Evolutionary conservation across 768 basidiomycete species (phyloP).

Genomic region (Tremella yokohamensis): DNA sequence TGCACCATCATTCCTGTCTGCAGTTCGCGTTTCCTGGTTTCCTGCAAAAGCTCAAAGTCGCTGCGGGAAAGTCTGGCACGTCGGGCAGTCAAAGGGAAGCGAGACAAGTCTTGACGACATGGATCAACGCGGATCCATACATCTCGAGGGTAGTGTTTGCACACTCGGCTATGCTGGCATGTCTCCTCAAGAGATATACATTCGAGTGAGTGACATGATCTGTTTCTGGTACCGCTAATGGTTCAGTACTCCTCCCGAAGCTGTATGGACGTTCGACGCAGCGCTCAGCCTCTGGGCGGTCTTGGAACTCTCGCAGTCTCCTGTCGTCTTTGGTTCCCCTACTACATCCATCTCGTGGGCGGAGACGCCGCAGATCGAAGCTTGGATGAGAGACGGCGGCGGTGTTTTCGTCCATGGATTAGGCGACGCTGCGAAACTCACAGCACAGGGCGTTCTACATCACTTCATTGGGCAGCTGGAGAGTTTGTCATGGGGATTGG

Average conservation of each 20-base stretch:
- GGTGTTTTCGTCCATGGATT: constrained; percentile 12
- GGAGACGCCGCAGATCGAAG: neutral
- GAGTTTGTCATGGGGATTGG: constrained; percentile 16
- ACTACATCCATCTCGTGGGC: constrained; percentile 8
- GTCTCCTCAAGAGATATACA: constrained; percentile 12
- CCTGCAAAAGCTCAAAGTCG: constrained; percentile 16
- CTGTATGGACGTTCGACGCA: constrained; percentile 15
- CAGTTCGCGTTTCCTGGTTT: constrained; percentile 12
- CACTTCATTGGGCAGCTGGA: constrained; percentile 7
- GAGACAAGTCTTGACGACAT: neutral
- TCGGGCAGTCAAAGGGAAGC: constrained; percentile 3
- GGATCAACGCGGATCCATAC: constrained; percentile 5
- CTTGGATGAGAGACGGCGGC: constrained; percentile 10
- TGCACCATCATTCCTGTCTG: constrained; percentile 16
- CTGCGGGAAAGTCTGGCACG: constrained; percentile 22
- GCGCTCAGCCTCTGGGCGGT: constrained; percentile 15
- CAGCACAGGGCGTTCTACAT: neutral
- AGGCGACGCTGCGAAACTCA: constrained; percentile 8
- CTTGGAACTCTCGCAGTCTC: constrained; percentile 1
- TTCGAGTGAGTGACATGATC: constrained; percentile 12
- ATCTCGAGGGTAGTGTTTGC: constrained; percentile 9
- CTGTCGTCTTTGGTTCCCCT: neutral
- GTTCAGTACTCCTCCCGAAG: constrained; percentile 13
- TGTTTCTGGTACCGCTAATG: neutral
- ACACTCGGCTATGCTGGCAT: constrained; percentile 15